These are phyloP conservation scores for Ziziphus jujuba DNA, from an alignment of 306 rosid species.

Conservation along the genomic window DNA sequence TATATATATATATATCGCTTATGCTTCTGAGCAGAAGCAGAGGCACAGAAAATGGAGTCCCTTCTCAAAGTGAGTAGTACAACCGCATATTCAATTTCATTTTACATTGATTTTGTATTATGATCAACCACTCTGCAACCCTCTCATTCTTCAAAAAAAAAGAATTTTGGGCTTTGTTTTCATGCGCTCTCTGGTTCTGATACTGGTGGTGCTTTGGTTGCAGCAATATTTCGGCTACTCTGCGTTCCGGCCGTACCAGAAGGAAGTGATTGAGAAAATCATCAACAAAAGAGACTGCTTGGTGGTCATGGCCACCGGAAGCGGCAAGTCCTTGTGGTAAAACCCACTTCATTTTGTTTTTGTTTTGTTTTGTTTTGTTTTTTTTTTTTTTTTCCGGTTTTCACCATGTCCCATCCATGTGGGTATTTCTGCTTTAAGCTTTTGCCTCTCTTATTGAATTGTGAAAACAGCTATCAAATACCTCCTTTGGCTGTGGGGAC, in stretches of 20 bases:
- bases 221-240: constrained; percentile 74
- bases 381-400: background rate
- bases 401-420: background rate
- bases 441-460: background rate
- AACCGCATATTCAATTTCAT: background rate
- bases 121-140: background rate
- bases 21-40: background rate
- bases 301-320: constrained; percentile 95
- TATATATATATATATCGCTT: no score
- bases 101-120: background rate
- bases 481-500: constrained; percentile 78
- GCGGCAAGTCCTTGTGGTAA: constrained; percentile 92
- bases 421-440: background rate
- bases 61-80: constrained; percentile 51
- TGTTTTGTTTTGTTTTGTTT: constrained; percentile 3
- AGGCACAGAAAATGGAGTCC: constrained; percentile 29
- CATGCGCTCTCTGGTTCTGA: background rate
- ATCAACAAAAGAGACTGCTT: constrained; percentile 65
- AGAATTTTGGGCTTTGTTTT: background rate
- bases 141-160: background rate
- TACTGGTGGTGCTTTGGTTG: constrained; percentile 11
- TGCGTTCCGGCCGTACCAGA: constrained; percentile 68
- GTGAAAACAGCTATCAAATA: constrained; percentile 66
- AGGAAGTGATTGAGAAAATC: constrained; percentile 61
- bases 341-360: constrained; percentile 2